These are phyloP conservation scores for Lojkania enalia DNA, from an alignment of 2,329 filamentous ascomycete genomes.

Conservation along the genomic window DNA sequence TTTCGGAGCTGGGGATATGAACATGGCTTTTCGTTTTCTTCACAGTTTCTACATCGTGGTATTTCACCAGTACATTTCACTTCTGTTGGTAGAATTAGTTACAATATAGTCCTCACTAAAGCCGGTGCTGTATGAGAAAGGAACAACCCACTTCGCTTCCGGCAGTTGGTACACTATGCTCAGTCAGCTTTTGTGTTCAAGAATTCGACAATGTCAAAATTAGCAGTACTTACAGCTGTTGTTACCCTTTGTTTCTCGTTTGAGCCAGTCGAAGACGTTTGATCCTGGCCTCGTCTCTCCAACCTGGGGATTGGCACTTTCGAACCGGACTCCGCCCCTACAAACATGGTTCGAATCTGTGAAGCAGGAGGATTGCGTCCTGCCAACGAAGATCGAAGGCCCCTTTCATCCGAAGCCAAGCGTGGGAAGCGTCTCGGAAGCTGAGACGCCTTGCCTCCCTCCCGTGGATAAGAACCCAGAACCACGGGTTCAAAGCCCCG, in stretches of 20 bases:
- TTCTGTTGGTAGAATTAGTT: too few relatives aligned
- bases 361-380: too few relatives aligned
- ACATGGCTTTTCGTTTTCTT: conserved; percentile 28
- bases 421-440: too few relatives aligned
- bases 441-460: too few relatives aligned
- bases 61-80: conserved; percentile 40
- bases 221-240: conserved; percentile 17
- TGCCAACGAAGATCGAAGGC: too few relatives aligned
- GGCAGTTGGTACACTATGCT: conserved; percentile 21
- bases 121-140: background rate
- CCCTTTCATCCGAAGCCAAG: too few relatives aligned
- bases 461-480: too few relatives aligned
- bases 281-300: background rate
- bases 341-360: too few relatives aligned
- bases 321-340: background rate
- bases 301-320: conserved; percentile 6
- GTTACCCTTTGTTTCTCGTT: conserved; percentile 10
- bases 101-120: conserved; percentile 6
- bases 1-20: conserved; percentile 37
- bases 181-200: conserved; percentile 3
- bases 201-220: background rate
- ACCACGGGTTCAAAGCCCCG: too few relatives aligned
- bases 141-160: conserved; percentile 21
- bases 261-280: background rate
- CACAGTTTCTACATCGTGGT: conserved; percentile 39